Conservation (phyloP, 73 alveolate genomes). For the Paramecium biaurelia region DNA sequence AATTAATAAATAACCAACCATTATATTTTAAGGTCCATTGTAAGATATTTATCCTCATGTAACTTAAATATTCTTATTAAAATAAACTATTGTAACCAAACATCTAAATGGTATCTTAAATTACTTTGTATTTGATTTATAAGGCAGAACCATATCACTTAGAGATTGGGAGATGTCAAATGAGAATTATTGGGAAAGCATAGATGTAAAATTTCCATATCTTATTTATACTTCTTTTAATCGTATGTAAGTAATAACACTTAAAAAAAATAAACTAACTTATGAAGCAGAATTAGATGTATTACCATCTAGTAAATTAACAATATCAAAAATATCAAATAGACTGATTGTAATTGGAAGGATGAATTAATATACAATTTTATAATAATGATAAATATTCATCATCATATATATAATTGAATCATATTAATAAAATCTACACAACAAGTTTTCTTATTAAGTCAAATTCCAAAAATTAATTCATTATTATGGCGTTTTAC, state of each 20-base stretch:
- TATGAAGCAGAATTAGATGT: background rate
- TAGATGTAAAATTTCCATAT: background rate
- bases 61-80: background rate
- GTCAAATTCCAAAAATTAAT: too few relatives aligned
- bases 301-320: background rate
- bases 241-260: background rate
- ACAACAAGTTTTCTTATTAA: background rate
- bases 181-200: constrained; percentile 21
- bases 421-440: too few relatives aligned
- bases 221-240: background rate
- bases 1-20: background rate
- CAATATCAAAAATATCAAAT: background rate
- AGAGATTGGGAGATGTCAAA: background rate
- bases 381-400: background rate
- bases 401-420: background rate
- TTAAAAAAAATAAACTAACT: background rate
- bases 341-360: background rate
- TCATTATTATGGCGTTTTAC: background rate
- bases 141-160: background rate
- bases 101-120: background rate
- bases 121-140: background rate
- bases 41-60: constrained; percentile 5
- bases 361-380: background rate
- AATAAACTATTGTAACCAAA: background rate
- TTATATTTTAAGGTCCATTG: background rate